These are phyloP conservation scores for Agrocybe praecox DNA, from an alignment of 768 basidiomycete genomes.

Conservation along the genomic window DNA sequence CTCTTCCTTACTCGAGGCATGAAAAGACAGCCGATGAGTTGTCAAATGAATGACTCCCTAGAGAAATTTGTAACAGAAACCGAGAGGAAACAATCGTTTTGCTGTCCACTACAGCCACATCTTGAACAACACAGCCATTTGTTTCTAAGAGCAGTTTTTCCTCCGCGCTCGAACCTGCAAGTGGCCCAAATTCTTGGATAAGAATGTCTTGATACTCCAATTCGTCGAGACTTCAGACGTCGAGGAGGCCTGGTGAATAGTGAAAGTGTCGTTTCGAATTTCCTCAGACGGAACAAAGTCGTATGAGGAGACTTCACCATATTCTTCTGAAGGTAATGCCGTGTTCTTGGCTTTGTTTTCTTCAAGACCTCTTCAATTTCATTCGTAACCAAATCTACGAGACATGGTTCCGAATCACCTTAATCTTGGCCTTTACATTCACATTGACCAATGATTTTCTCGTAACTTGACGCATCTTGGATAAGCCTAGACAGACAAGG, in stretches of 20 bases:
- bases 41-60: slow-evolving; percentile 67
- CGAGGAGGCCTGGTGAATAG: slow-evolving; percentile 23
- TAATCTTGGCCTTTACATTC: slow-evolving; percentile 24
- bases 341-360: not conserved
- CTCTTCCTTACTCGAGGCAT: slow-evolving; percentile 59
- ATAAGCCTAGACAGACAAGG: slow-evolving; percentile 37
- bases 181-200: slow-evolving; percentile 56
- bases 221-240: slow-evolving; percentile 26
- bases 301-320: too few relatives aligned
- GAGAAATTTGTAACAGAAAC: not conserved
- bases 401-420: slow-evolving; percentile 27
- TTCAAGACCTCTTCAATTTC: slow-evolving; percentile 30
- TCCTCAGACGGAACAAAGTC: too few relatives aligned
- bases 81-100: not conserved
- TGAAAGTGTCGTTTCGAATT: slow-evolving; percentile 7
- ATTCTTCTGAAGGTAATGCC: too few relatives aligned
- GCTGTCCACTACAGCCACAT: slow-evolving; percentile 51
- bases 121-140: slow-evolving; percentile 51
- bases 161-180: slow-evolving; percentile 43
- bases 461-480: slow-evolving; percentile 39
- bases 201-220: slow-evolving; percentile 53
- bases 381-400: slow-evolving; percentile 43
- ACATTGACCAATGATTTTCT: slow-evolving; percentile 31
- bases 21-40: slow-evolving; percentile 65
- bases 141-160: slow-evolving; percentile 56